A percentile compares a stretch with the other conserved stretches of the same genome.
Conservation (phyloP, 202 grass and related monocot genomes). For the Digitaria exilis region DNA sequence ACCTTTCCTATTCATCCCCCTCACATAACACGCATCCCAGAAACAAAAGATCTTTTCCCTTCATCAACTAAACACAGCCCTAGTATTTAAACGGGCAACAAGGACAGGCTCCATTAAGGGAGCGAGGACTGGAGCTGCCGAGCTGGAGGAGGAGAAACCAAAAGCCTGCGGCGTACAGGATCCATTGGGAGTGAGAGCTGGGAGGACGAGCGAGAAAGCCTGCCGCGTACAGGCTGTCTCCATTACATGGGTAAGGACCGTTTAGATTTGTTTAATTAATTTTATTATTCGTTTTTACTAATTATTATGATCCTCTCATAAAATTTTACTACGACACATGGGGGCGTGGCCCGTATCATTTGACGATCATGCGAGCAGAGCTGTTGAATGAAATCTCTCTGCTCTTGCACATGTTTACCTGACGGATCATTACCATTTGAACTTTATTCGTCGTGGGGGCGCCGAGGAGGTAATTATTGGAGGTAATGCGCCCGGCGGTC, state of each 20-base stretch:
- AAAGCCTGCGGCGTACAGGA: constrained; percentile 26
- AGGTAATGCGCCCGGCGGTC: constrained; percentile 27
- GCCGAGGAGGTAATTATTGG: constrained; percentile 31
- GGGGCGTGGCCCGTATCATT: constrained; percentile 43
- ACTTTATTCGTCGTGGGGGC: constrained; percentile 36
- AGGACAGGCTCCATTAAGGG: constrained; percentile 1
- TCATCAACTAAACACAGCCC: too few relatives aligned
- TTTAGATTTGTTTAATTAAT: too few relatives aligned
- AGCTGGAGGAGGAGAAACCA: not conserved
- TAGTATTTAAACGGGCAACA: constrained; percentile 3
- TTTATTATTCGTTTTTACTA: too few relatives aligned
- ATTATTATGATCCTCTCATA: too few relatives aligned
- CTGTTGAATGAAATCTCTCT: too few relatives aligned
- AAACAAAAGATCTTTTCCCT: too few relatives aligned
- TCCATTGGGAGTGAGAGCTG: not conserved
- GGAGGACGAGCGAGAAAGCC: constrained; percentile 24
- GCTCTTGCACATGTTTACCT: constrained; percentile 40
- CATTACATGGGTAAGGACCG: constrained; percentile 30
- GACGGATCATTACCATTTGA: constrained; percentile 42
- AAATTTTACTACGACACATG: too few relatives aligned
- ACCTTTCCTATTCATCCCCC: too few relatives aligned
- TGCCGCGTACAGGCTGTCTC: constrained; percentile 35
- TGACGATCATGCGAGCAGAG: too few relatives aligned
- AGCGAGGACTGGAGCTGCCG: not conserved
- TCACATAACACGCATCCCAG: too few relatives aligned